Evolutionary conservation across 306 rosid species (phyloP).

Genomic region (Canavalia ensiformis): DNA sequence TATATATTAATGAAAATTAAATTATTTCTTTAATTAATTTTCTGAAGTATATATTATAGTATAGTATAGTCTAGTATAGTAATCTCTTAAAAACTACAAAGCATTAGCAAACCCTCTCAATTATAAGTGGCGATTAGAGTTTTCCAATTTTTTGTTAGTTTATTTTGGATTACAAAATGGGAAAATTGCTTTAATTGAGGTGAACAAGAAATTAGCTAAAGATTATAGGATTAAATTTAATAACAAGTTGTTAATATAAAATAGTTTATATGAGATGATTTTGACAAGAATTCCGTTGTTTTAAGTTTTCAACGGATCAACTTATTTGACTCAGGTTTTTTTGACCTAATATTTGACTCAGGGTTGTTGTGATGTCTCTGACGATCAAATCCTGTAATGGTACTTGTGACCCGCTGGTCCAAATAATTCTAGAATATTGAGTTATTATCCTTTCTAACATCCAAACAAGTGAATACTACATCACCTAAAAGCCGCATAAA

Average conservation of each 20-base stretch:
- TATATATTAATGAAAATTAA: not conserved
- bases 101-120: not conserved
- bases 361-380: conserved; percentile 23
- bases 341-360: conserved; percentile 19
- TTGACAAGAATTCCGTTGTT: conserved; percentile 3
- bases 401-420: not conserved
- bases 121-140: too few relatives aligned
- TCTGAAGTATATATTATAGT: not conserved
- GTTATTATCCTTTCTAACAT: conserved; percentile 15
- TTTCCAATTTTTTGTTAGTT: too few relatives aligned
- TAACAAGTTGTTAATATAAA: not conserved
- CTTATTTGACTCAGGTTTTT: conserved; percentile 26
- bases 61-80: not conserved
- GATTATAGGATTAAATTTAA: not conserved
- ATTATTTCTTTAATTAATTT: not conserved
- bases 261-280: not conserved
- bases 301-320: conserved; percentile 19
- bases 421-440: conserved; percentile 14
- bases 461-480: conserved; percentile 20
- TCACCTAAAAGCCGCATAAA: conserved; percentile 14
- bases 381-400: not conserved
- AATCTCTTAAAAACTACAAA: not conserved
- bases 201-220: not conserved
- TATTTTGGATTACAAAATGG: not conserved
- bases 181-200: not conserved